Percentiles rank a stretch among this genome's conserved stretches.
Conservation (phyloP, 768 basidiomycete species). For the Daedaleopsis sinensis region DNA sequence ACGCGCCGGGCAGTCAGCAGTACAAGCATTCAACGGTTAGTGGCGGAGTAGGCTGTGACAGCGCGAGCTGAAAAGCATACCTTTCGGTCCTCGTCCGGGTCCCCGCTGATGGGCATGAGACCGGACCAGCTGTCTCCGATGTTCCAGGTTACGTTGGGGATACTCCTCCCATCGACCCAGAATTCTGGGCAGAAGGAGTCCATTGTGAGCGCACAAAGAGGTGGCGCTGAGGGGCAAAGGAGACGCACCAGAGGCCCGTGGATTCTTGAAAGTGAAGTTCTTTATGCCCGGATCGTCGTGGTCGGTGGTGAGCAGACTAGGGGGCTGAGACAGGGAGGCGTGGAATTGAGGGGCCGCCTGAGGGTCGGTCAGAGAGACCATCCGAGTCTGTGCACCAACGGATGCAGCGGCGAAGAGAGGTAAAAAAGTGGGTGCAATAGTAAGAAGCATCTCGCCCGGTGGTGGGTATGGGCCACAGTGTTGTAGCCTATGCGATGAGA, state of each 20-base stretch:
- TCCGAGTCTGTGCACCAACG: constrained; percentile 14
- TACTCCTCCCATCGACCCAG: constrained; percentile 64
- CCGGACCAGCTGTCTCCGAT: constrained; percentile 79
- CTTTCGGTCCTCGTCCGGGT: constrained; percentile 66
- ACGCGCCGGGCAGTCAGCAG: background rate
- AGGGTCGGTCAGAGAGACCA: constrained; percentile 41
- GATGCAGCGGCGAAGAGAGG: constrained; percentile 4
- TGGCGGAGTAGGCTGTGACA: background rate
- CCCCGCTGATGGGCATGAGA: constrained; percentile 66
- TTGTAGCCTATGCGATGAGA: no score
- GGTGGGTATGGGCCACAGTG: no score
- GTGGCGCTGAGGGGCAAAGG: no score
- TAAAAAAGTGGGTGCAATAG: background rate
- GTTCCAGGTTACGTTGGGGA: constrained; percentile 74
- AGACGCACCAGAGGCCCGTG: constrained; percentile 55
- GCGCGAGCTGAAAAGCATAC: constrained; percentile 32
- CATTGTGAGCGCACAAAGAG: no score
- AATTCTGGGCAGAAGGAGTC: constrained; percentile 48
- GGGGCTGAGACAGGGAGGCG: constrained; percentile 10
- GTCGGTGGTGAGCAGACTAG: constrained; percentile 6
- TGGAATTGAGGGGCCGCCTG: constrained; percentile 47
- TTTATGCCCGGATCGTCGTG: constrained; percentile 34
- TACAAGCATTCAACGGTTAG: background rate
- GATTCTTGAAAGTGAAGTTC: constrained; percentile 74
- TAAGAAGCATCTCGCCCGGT: no score